Conservation (phyloP, 331 rosid species). For the Quercus lobata region DNA sequence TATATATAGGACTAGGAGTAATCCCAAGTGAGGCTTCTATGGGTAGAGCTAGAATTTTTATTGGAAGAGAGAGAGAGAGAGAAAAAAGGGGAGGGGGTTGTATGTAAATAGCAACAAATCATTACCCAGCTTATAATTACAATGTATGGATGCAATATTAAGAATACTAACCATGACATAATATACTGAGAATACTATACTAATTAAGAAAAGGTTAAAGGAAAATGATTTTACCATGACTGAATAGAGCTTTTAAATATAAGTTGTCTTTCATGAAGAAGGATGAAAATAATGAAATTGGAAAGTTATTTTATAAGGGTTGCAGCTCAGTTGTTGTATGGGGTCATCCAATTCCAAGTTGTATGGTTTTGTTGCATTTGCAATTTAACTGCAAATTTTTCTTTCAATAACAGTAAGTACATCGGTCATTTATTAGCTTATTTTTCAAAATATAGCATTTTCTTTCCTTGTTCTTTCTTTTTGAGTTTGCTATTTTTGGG, state of each 20-base stretch:
- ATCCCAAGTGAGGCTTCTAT: neutral
- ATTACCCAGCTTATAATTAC: neutral
- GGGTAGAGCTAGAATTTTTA: neutral
- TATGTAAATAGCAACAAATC: neutral
- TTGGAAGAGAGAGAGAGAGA: neutral
- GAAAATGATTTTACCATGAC: neutral
- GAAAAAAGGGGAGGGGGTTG: neutral
- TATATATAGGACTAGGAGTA: neutral
- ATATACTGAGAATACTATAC: neutral
- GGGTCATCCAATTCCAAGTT: neutral
- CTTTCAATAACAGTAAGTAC: neutral
- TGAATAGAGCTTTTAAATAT: neutral
- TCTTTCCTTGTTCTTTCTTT: neutral
- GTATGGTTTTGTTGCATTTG: neutral
- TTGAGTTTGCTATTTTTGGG: neutral
- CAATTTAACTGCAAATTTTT: neutral
- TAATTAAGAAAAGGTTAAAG: neutral
- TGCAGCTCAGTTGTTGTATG: neutral
- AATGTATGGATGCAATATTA: neutral
- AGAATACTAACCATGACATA: neutral
- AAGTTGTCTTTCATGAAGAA: neutral
- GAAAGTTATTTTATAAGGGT: neutral
- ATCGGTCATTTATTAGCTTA: neutral
- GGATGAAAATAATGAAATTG: neutral
- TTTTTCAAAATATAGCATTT: neutral